Evolutionary conservation across 768 basidiomycete genomes (phyloP).

Genomic region (Mycena kentingensis): DNA sequence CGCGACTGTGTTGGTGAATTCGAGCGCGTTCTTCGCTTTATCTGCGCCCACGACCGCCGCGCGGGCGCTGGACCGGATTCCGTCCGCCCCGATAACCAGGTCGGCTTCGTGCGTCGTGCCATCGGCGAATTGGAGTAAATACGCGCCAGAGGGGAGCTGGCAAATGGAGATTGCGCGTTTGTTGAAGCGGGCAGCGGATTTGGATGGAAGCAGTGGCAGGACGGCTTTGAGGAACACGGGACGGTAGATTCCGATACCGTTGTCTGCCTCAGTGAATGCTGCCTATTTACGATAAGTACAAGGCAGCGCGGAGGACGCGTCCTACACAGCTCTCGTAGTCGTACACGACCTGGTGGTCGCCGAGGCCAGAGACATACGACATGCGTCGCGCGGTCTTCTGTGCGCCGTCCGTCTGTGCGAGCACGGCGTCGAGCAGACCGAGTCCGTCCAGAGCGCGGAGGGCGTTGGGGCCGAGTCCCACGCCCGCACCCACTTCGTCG

Average conservation of each 20-base stretch:
- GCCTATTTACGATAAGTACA: slow-evolving; percentile 3
- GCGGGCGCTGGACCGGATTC: slow-evolving; percentile 52
- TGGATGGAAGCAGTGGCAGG: slow-evolving; percentile 41
- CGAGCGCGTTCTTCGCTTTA: slow-evolving; percentile 29
- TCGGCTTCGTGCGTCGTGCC: slow-evolving; percentile 48
- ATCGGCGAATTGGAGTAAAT: slow-evolving; percentile 49
- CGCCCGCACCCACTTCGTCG: slow-evolving; percentile 57
- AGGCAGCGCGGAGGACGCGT: not conserved
- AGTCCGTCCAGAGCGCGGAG: slow-evolving; percentile 46
- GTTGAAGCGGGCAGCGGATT: slow-evolving; percentile 47
- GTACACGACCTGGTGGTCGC: slow-evolving; percentile 45
- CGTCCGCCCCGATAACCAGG: slow-evolving; percentile 55
- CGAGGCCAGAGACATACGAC: slow-evolving; percentile 44
- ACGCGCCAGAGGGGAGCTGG: slow-evolving; percentile 26
- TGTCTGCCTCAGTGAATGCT: slow-evolving; percentile 40
- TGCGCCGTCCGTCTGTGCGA: slow-evolving; percentile 38
- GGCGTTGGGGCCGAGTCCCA: slow-evolving; percentile 55
- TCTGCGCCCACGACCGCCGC: slow-evolving; percentile 36
- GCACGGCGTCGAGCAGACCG: slow-evolving; percentile 45
- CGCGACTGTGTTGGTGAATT: slow-evolving; percentile 49
- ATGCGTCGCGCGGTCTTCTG: slow-evolving; percentile 37
- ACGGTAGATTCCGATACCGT: slow-evolving; percentile 49
- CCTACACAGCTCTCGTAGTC: slow-evolving; percentile 38
- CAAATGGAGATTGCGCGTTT: slow-evolving; percentile 49
- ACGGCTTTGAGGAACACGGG: slow-evolving; percentile 54